Base-by-base conservation (phyloP, 2,329 filamentous ascomycete genomes). In the Daldinia eschscholtzii region DNA sequence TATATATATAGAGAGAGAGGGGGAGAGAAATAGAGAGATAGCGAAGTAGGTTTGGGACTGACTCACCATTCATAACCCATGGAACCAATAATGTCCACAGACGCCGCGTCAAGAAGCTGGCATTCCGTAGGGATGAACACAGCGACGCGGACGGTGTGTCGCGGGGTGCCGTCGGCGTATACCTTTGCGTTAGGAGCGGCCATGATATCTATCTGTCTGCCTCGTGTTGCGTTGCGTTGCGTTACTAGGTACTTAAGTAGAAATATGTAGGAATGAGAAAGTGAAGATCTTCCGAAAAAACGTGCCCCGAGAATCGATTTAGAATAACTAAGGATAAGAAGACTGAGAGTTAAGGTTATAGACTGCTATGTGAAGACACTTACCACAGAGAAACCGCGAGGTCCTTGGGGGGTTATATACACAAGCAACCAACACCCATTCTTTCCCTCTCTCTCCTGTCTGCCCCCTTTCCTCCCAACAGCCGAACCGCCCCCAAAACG, bases 101-200 rank as follows among this genome's bases (percentile, higher is more conserved):
- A 82, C 9, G 85, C 85, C 4, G 80, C 72, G 74, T 88, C 86
- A 18, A 88, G 82, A 7, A 86, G 75, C 69, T 88, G 86, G 10
- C 80, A 79, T 1, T 79, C 79, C 2, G 72, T 68, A 1, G 85
- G 84, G 56, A 87, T 78, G 74, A 86, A 87, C 62, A 88, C 84
- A 23, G 85, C 86, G 56, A 88, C 80, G 46, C 76, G 80, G 65
- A 87, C 72, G 2, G 66, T 73, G n/a, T 74, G 66, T 57, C 69
- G 33, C 50, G 35, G 26, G 60, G 10, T 30, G 41, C 62, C 61
- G 37, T 59, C 61, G 23, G 73, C 68, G 57, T 63, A 60, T 50
- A 23, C 20, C 20, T 23, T 23, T 23, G 61, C 41, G 60, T 55
- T 65, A 41, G 6, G 33, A 35, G 33, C 10, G 6, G 59, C 61